Base-by-base conservation (phyloP, 345 rosid species). In the Rhizophora apiculata region DNA sequence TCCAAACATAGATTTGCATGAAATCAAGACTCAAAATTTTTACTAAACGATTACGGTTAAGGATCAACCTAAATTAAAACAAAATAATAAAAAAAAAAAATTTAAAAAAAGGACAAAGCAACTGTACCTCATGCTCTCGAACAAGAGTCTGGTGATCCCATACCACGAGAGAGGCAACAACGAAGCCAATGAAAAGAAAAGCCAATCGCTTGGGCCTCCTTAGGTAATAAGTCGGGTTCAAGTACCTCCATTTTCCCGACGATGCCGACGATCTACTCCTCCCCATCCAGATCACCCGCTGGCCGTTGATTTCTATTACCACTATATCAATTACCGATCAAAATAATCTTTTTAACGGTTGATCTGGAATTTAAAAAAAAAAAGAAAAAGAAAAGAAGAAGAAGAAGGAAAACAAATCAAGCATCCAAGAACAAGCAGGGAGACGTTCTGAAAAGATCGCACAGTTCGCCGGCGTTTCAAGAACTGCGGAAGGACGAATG, bases 111-210 rank as follows among this genome's bases (percentile, higher is more conserved):
- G 16, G 32, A n/a, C 13, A 43, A 39, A 26, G 16, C 3, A 64
- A 43, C 27, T 2, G n/a, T 66, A 89, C 98, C 96, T 94, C 83
- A 66, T 89, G 88, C 15, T 86, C 97, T 51, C 85, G 74, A 60
- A 88, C 64, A 74, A 94, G 93, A 74, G 90, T 87, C 39, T 87
- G 86, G 77, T 92, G 98, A 84, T 88, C 97, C 98, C 97, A 94
- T 3, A 92, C 76, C 24, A 91, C 55, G 57, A 86, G 53, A 57
- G 93, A 81, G 68, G 76, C 80, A 73, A 81, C 74, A 43, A 92
- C 85, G 66, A 94, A 94, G 49, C 77, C 78, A 48, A 94, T 78
- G 78, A 94, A 75, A 39, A 92, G 88, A 59, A 88, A 63, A 76
- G 96, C 93, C 67, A 88, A 69, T 51, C 93, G 86, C 69, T 84